Evolutionary conservation across 768 basidiomycete species (phyloP), one percentile per base, ranked within the genome.

Genomic region (Mycena galericulata): DNA sequence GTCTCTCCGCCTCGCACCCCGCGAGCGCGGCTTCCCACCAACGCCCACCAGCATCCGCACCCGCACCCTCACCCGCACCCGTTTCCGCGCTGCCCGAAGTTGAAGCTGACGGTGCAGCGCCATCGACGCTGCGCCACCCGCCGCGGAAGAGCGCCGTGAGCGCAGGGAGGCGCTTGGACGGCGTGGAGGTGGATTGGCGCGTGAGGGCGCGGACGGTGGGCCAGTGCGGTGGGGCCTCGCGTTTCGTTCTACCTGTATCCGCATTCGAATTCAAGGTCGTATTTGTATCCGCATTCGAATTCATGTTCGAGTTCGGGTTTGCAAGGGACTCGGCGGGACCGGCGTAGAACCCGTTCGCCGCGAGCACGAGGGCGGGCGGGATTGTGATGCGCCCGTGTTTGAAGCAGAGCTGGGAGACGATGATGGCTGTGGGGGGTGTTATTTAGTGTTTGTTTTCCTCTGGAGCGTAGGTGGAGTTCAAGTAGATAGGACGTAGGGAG

Each of bases 321-420:
- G 41, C 18, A 15, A 9, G 17, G 9, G 41, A 5, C 5, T 17
- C 17, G 6, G 8, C 41, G 41, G 41, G 68, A 10, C 79, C 73
- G 1, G 74, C 78, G 24, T 80, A 78, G 68, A 90, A 88, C 0
- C 93, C 93, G 65, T 90, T 88, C 1, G 80, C 70, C 1, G 88
- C 90, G 36, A 93, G 77, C 14, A 86, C 85, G 67, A 94, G 65
- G 4, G 83, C 82, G 15, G 93, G 93, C 2, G 92, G 92, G 60
- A 93, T 84, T 22, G 91, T 93, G 67, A 94, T 90, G 1, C 92
- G 86, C 0, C 88, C 89, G 26, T 85, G 74, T 76, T 94, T 94
- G 84, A 89, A 92, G 74, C 90, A 92, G 26, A 87, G 63, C 59
- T 87, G 88, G 29, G 89, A 88, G 62, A 94, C 79, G 54, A 86